phyloP scores from a whole-genome alignment of 2,329 filamentous ascomycete species.

The Pyrenochaeta sp. region DNA sequence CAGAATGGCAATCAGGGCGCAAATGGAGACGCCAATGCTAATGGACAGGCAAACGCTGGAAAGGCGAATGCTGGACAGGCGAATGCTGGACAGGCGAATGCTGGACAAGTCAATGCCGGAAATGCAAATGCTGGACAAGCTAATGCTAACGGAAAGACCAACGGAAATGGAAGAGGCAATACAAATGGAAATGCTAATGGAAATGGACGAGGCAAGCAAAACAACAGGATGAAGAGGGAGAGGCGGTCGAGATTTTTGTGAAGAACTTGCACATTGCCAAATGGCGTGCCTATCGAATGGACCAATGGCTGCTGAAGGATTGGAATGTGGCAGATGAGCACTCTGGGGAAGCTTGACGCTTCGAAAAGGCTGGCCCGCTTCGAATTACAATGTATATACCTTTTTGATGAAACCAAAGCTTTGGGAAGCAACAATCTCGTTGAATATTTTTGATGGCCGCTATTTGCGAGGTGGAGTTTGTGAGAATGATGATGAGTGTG shows the following conservation, averaged over 20 bases:
- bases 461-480: too few relatives aligned
- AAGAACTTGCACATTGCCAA: too few relatives aligned
- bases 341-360: background rate
- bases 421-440: too few relatives aligned
- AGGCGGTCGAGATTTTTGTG: background rate
- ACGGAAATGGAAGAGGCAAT: background rate
- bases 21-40: conserved; percentile 2
- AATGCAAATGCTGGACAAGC: background rate
- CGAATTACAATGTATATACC: background rate
- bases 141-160: background rate
- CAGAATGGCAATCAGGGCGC: too few relatives aligned
- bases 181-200: conserved; percentile 1
- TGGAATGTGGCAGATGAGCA: background rate
- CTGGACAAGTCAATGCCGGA: too few relatives aligned
- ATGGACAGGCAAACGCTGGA: background rate
- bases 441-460: too few relatives aligned
- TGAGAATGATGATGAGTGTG: too few relatives aligned
- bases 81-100: too few relatives aligned
- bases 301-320: background rate
- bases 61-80: background rate
- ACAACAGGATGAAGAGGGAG: background rate
- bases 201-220: background rate
- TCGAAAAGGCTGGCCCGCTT: background rate
- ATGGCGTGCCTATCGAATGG: too few relatives aligned
- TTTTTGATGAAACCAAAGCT: too few relatives aligned